Base-by-base conservation (phyloP, 805 yeast species). In the Candida ipomoeae region DNA sequence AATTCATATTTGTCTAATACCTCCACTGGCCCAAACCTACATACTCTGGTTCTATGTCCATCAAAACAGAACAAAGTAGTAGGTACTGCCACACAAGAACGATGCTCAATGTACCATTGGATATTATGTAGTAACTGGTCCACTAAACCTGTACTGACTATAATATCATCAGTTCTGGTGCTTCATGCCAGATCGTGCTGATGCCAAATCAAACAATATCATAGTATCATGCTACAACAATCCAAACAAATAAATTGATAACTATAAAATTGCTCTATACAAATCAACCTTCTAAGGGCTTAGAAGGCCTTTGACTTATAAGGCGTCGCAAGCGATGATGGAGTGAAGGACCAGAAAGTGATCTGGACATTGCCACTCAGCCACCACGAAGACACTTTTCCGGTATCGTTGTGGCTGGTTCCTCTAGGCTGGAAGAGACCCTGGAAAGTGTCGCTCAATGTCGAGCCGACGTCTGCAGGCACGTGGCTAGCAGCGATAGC, bases 351-450 rank as follows among this genome's bases (percentile, higher is more conserved):
- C 68, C 73, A 77, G 63, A 76, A 81, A 34, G 75, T 62, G 65
- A 69, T 64, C 56, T 73, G 68, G 20, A 40, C 36, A 20, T 48
- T 52, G 34, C 36, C 48, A 15, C 53, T 42, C 40, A 54, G 54
- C 61, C 61, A 58, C 61, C 61, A 58, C 6, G 60, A 51, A 10
- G 60, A 56, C 8, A 56, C 60, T 41, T 58, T 60, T 66, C 90
- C 89, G 56, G 98, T 92, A 68, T 91, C 98, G 66, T 91, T 88
- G 73, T 89, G 84, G 62, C 75, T 69, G 63, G 79, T 81, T 57
- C 83, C 82, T 75, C 89, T 87, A 71, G 97, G 97, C 75, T 92
- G 99, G 78, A 92, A 80, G 55, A 92, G 69, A 67, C 96, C 96
- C 34, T 74, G 63, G 60, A 75, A 70, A 23, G 71, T 68, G 61